These are phyloP conservation scores for Metschnikowia picachoensis DNA, from an alignment of 805 yeast species.

Conservation along the genomic window DNA sequence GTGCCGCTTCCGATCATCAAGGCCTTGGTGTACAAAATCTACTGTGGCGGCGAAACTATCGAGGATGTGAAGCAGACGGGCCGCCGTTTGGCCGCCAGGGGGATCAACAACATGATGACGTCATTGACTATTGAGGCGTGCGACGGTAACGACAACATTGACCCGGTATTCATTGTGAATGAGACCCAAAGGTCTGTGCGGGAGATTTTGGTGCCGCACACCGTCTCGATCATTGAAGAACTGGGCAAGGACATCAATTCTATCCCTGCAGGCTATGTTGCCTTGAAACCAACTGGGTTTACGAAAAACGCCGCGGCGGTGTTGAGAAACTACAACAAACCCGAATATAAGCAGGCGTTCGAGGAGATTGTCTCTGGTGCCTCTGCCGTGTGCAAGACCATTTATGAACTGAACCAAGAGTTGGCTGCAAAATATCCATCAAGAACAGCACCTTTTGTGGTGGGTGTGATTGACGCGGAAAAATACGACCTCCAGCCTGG, in stretches of 20 bases:
- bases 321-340: conserved; percentile 57
- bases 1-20: conserved; percentile 71
- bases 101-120: conserved; percentile 93
- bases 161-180: conserved; percentile 53
- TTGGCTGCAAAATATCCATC: conserved; percentile 52
- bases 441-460: conserved; percentile 68
- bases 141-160: conserved; percentile 65
- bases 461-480: conserved; percentile 87
- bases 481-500: conserved; percentile 84
- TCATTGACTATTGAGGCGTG: conserved; percentile 91
- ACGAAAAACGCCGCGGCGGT: conserved; percentile 73
- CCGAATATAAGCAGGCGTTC: conserved; percentile 42
- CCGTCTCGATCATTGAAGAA: conserved; percentile 52
- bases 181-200: conserved; percentile 66
- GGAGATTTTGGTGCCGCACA: conserved; percentile 66
- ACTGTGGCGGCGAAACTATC: conserved; percentile 86
- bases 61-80: conserved; percentile 72
- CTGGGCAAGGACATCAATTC: conserved; percentile 50
- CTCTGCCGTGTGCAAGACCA: conserved; percentile 53
- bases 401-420: conserved; percentile 48
- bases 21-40: conserved; percentile 71
- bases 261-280: conserved; percentile 88
- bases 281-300: conserved; percentile 90
- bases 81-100: conserved; percentile 58
- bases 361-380: conserved; percentile 63